These are phyloP conservation scores for Sclerotinia nivalis DNA, from an alignment of 2,329 filamentous ascomycete genomes.

Conservation along the genomic window DNA sequence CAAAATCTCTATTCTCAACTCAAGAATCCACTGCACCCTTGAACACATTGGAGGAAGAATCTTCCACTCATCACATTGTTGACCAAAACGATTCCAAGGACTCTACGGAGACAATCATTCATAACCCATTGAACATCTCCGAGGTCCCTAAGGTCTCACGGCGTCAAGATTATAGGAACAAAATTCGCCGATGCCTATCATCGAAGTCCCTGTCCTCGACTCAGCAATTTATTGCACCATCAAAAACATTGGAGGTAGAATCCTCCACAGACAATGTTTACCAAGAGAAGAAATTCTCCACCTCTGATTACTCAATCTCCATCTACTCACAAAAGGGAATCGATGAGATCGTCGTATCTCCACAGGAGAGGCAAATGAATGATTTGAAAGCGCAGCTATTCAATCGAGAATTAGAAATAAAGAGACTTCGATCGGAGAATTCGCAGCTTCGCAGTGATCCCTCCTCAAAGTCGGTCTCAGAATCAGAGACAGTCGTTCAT, in stretches of 20 bases:
- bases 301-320: not conserved
- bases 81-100: not conserved
- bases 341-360: not conserved
- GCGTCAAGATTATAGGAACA: not conserved
- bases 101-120: not conserved
- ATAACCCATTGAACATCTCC: not conserved
- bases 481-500: not conserved
- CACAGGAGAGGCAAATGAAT: not conserved
- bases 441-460: not conserved
- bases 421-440: not conserved
- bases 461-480: not conserved
- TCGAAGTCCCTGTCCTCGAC: not conserved
- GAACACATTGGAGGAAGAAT: too few relatives aligned
- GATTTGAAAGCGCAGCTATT: not conserved
- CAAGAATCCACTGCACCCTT: too few relatives aligned
- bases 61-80: too few relatives aligned
- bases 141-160: not conserved
- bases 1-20: too few relatives aligned
- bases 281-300: not conserved
- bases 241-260: conserved; percentile 8
- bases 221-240: too few relatives aligned
- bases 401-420: not conserved
- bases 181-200: not conserved
- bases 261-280: not conserved
- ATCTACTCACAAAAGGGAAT: conserved; percentile 11